These are phyloP conservation scores for Erysiphe pulchra DNA, from an alignment of 2,329 filamentous ascomycete genomes.

Conservation along the genomic window DNA sequence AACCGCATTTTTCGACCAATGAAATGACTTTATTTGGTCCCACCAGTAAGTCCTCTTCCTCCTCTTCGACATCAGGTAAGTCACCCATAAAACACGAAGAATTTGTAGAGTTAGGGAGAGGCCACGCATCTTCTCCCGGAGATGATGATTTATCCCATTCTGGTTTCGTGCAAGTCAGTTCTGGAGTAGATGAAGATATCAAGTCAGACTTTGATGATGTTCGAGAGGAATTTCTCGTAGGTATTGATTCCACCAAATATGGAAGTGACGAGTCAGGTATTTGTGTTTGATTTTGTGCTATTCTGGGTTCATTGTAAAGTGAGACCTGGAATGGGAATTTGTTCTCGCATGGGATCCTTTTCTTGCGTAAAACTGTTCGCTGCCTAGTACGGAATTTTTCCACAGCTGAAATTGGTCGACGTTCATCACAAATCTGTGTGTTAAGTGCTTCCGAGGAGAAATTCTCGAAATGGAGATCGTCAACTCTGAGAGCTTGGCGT, in stretches of 20 bases:
- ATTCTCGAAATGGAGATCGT: constrained; percentile 21
- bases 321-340: no score
- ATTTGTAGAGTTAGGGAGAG: constrained; percentile 13
- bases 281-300: no score
- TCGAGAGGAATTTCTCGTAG: no score
- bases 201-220: neutral
- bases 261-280: no score
- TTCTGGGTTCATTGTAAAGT: no score
- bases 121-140: constrained; percentile 20
- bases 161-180: constrained; percentile 10
- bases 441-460: constrained; percentile 21
- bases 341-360: no score
- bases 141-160: constrained; percentile 18
- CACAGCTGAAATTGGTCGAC: neutral
- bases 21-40: no score
- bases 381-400: constrained; percentile 2
- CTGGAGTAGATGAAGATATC: neutral
- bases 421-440: constrained; percentile 3
- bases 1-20: no score
- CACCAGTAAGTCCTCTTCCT: constrained; percentile 24
- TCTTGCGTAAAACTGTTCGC: constrained; percentile 4
- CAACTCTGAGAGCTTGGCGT: constrained; percentile 16
- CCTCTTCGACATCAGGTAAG: constrained; percentile 34
- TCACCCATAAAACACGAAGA: constrained; percentile 12
- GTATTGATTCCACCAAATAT: no score